Evolutionary conservation across 169 alveolate genomes (phyloP).

Genomic region (Cryptosporidium ryanae): DNA sequence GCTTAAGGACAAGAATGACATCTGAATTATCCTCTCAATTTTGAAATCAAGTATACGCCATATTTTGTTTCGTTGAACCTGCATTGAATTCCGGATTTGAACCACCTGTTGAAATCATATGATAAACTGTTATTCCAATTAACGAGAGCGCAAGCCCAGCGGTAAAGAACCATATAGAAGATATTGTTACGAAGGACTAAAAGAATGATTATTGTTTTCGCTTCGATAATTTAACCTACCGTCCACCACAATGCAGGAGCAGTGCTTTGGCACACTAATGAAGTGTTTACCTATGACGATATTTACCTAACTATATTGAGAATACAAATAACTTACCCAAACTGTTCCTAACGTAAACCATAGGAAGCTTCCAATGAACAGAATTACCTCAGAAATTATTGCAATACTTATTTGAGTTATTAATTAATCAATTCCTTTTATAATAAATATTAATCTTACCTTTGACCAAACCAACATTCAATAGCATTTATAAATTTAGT

Average conservation of each 20-base stretch:
- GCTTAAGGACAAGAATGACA: neutral
- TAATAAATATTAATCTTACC: constrained; percentile 10
- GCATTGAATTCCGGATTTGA: constrained; percentile 69
- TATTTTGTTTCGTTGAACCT: constrained; percentile 19
- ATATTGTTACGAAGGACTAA: constrained; percentile 61
- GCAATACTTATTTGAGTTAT: constrained; percentile 33
- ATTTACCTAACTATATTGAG: neutral
- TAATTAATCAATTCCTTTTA: neutral
- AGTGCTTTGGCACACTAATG: constrained; percentile 65
- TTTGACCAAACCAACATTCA: constrained; percentile 55
- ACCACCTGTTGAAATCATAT: constrained; percentile 66
- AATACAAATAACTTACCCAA: constrained; percentile 39
- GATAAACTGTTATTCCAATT: constrained; percentile 74
- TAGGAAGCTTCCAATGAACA: constrained; percentile 56
- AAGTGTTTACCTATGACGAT: constrained; percentile 40
- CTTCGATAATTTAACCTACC: constrained; percentile 39
- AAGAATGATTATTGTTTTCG: neutral
- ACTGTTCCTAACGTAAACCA: constrained; percentile 75
- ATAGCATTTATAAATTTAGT: constrained; percentile 18
- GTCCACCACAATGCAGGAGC: constrained; percentile 75
- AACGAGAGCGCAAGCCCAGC: constrained; percentile 67
- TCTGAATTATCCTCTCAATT: neutral
- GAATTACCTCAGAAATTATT: constrained; percentile 26
- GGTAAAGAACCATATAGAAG: constrained; percentile 69
- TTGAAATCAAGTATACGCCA: neutral